Percentiles rank a stretch among this genome's conserved stretches.
Conservation (phyloP, 2,329 filamentous ascomycete species). For the Hysterium pulicare region DNA sequence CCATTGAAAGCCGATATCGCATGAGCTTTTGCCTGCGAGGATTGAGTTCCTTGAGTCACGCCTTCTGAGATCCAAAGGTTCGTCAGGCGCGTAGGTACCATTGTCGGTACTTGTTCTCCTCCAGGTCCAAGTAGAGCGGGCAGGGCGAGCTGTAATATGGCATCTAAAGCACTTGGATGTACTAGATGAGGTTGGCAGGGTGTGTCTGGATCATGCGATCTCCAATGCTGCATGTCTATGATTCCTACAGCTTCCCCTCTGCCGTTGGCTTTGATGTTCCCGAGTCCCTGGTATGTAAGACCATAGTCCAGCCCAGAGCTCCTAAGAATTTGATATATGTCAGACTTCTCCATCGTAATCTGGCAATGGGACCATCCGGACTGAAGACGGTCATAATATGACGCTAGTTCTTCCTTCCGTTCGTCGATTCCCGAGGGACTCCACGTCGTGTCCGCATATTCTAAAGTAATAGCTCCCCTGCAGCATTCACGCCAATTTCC, state of each 20-base stretch:
- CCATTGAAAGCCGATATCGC: no score
- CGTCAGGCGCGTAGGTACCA: background rate
- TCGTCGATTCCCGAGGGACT: background rate
- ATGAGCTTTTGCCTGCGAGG: no score
- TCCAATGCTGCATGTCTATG: background rate
- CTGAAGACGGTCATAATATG: no score
- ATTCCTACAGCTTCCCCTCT: background rate
- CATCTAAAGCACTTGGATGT: constrained; percentile 7
- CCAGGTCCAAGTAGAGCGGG: constrained; percentile 1
- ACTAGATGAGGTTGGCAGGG: background rate
- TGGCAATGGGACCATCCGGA: background rate
- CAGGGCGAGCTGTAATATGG: constrained; percentile 3
- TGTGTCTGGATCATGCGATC: background rate
- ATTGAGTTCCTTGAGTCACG: no score
- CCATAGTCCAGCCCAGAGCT: no score
- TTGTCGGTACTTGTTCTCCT: background rate
- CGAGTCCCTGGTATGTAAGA: constrained; percentile 1
- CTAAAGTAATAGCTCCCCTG: no score
- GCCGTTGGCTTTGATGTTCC: background rate
- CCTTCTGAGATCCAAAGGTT: constrained; percentile 7
- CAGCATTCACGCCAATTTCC: no score
- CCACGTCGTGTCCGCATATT: background rate
- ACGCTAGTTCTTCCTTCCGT: background rate
- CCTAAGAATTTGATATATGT: no score
- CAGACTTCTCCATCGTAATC: background rate